These are phyloP conservation scores for Colletotrichum incanum DNA, from an alignment of 2,329 filamentous ascomycete genomes.

Conservation along the genomic window DNA sequence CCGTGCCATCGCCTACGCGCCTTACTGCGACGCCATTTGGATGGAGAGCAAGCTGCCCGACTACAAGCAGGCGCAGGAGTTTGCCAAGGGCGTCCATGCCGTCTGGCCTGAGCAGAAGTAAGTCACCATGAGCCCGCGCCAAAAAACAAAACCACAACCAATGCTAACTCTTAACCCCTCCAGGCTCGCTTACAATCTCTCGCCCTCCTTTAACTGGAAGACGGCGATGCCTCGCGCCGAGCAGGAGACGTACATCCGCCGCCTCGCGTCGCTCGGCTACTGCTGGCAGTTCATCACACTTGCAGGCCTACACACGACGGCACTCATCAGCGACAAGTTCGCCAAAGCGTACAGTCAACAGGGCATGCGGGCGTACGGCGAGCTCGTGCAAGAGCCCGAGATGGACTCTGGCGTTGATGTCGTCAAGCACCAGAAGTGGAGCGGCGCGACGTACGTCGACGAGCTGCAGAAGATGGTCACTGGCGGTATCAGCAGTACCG, in stretches of 20 bases:
- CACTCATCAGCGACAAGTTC: constrained; percentile 92
- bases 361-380: constrained; percentile 97
- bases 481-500: constrained; percentile 91
- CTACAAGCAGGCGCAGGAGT: constrained; percentile 91
- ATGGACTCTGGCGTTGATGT: constrained; percentile 93
- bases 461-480: constrained; percentile 97
- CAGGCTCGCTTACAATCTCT: constrained; percentile 97
- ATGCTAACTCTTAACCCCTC: constrained; percentile 1
- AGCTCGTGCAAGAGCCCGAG: constrained; percentile 98
- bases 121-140: constrained; percentile 52
- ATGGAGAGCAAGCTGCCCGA: constrained; percentile 99
- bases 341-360: constrained; percentile 83
- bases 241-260: constrained; percentile 97
- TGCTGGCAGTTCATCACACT: constrained; percentile 99
- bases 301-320: constrained; percentile 94
- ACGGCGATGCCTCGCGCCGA: constrained; percentile 91
- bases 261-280: constrained; percentile 90
- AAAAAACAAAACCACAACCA: not conserved
- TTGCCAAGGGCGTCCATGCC: constrained; percentile 92
- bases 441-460: constrained; percentile 93
- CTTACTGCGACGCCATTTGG: constrained; percentile 97
- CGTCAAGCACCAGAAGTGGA: constrained; percentile 99
- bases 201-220: constrained; percentile 99
- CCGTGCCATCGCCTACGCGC: constrained; percentile 91
- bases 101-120: constrained; percentile 98